Evolutionary conservation across 2,329 filamentous ascomycete species (phyloP).

Genomic region (Ophiostoma triangulosporum): DNA sequence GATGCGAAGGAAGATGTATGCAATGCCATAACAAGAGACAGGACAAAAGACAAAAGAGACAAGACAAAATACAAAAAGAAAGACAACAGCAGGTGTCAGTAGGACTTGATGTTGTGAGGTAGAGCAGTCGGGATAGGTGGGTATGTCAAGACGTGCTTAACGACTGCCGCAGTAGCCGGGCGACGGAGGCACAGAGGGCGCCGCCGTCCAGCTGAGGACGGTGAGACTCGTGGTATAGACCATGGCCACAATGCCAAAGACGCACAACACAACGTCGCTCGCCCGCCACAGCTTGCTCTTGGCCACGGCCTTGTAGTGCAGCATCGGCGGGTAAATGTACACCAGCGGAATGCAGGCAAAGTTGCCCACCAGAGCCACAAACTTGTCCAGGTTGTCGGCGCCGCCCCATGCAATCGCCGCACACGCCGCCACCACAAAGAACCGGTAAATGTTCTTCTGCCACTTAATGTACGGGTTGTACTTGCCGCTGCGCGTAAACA

Average conservation of each 20-base stretch:
- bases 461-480: slow-evolving; percentile 98
- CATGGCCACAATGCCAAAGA: slow-evolving; percentile 80
- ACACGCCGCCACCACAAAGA: slow-evolving; percentile 79
- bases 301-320: slow-evolving; percentile 75
- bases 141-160: neutral
- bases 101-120: neutral
- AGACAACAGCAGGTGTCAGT: neutral
- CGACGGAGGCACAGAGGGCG: slow-evolving; percentile 26
- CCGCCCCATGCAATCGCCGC: slow-evolving; percentile 83
- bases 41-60: neutral
- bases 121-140: too few relatives aligned
- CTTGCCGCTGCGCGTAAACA: slow-evolving; percentile 90
- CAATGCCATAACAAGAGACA: neutral
- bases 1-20: neutral
- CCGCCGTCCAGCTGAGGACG: slow-evolving; percentile 68
- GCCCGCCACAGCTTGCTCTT: slow-evolving; percentile 51
- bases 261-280: slow-evolving; percentile 61
- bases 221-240: slow-evolving; percentile 83
- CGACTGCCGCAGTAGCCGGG: slow-evolving; percentile 41
- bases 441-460: slow-evolving; percentile 97
- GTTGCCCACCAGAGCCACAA: slow-evolving; percentile 88
- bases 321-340: slow-evolving; percentile 93
- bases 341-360: slow-evolving; percentile 96
- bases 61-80: neutral
- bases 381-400: slow-evolving; percentile 89